Evolutionary conservation across 108 stramenopile genomes (phyloP).

Genomic region (Fistulifera solaris): DNA sequence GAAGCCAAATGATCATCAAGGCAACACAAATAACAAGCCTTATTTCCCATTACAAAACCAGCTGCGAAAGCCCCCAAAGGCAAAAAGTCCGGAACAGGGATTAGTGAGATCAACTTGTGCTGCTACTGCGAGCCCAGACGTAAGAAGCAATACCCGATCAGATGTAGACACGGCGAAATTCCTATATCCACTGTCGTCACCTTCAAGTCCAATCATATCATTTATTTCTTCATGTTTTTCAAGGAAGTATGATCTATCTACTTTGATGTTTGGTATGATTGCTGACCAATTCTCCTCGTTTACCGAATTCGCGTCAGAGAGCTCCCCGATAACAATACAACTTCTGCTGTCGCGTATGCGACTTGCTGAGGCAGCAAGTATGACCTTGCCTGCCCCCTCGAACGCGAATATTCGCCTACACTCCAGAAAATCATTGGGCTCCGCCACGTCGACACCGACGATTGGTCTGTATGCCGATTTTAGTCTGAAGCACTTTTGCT

Average conservation of each 20-base stretch:
- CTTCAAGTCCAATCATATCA: conserved; percentile 46
- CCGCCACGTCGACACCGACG: conserved; percentile 20
- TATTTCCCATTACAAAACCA: conserved; percentile 43
- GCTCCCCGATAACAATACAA: conserved; percentile 43
- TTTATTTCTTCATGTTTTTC: conserved; percentile 47
- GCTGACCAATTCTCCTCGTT: conserved; percentile 14
- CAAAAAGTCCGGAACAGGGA: conserved; percentile 22
- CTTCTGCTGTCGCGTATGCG: conserved; percentile 20
- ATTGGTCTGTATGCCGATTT: conserved; percentile 33
- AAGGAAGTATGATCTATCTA: conserved; percentile 43
- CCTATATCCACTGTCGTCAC: conserved; percentile 21
- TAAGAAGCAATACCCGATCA: conserved; percentile 56
- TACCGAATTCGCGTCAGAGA: conserved; percentile 16
- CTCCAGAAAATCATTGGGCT: conserved; percentile 34
- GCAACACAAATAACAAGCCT: conserved; percentile 61
- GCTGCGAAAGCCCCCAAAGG: conserved; percentile 74
- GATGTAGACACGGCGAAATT: conserved; percentile 61
- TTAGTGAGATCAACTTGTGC: conserved; percentile 33
- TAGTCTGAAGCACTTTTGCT: conserved; percentile 13
- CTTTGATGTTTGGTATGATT: conserved; percentile 19
- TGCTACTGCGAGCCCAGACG: conserved; percentile 32
- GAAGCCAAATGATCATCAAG: conserved; percentile 23
- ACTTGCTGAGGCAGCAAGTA: conserved; percentile 32
- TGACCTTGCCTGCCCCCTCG: conserved; percentile 25
- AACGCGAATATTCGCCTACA: conserved; percentile 40